Percentiles rank a stretch among this genome's conserved stretches.
Conservation (phyloP, 2,329 filamentous ascomycete genomes). For the Clarireedia paspali region DNA sequence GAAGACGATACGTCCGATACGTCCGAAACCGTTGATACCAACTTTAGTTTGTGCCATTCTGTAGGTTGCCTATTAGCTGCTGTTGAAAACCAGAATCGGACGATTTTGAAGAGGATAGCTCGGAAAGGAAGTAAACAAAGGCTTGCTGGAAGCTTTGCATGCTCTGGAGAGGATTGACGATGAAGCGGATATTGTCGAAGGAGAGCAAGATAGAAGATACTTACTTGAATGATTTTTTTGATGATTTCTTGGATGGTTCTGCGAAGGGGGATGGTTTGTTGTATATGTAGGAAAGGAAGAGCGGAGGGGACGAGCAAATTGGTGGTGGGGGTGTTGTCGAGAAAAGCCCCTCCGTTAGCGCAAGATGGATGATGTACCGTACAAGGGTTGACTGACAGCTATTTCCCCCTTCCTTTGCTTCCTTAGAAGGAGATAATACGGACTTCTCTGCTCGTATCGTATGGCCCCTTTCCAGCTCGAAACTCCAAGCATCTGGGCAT, state of each 20-base stretch:
- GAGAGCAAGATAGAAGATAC: slow-evolving; percentile 6
- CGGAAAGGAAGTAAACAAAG: not conserved
- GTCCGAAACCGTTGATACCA: slow-evolving; percentile 99
- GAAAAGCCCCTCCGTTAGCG: slow-evolving; percentile 10
- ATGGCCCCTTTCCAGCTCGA: too few species aligned
- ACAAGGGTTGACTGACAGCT: not conserved
- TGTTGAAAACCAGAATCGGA: not conserved
- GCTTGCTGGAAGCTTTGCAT: slow-evolving; percentile 2
- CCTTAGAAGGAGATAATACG: too few species aligned
- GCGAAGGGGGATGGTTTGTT: slow-evolving; percentile 1
- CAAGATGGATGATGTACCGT: not conserved
- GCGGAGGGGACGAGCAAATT: slow-evolving; percentile 8
- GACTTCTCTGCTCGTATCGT: too few species aligned
- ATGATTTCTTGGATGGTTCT: slow-evolving; percentile 9
- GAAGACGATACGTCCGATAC: slow-evolving; percentile 99
- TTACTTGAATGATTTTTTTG: slow-evolving; percentile 14
- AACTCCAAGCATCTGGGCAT: too few species aligned
- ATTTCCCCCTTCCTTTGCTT: too few species aligned
- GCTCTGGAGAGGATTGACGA: not conserved
- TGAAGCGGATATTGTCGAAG: not conserved
- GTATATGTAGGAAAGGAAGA: slow-evolving; percentile 16
- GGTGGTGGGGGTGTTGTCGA: slow-evolving; percentile 13
- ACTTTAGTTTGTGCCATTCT: slow-evolving; percentile 60
- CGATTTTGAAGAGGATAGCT: slow-evolving; percentile 11
- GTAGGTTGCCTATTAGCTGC: slow-evolving; percentile 13